Conservation (phyloP, 225 moss, liverwort and hornwort species). For the Takakia lepidozioides region DNA sequence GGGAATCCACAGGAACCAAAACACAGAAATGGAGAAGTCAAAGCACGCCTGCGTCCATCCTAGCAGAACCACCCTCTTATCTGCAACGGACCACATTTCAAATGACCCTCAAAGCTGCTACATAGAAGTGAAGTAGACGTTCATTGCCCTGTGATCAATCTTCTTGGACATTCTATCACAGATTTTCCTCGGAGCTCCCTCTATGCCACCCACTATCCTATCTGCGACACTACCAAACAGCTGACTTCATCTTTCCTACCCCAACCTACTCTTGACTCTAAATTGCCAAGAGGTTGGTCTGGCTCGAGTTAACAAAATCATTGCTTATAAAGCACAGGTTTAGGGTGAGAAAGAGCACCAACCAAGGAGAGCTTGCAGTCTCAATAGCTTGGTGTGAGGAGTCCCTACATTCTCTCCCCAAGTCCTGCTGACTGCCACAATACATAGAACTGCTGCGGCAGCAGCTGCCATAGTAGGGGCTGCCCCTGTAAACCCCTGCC, state of each 20-base stretch:
- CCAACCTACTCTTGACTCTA: no score
- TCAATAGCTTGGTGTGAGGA: slow-evolving; percentile 28
- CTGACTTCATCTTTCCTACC: no score
- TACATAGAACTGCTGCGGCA: slow-evolving; percentile 28
- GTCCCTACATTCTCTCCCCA: slow-evolving; percentile 61
- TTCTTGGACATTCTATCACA: no score
- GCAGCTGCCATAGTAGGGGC: slow-evolving; percentile 50
- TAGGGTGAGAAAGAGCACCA: no score
- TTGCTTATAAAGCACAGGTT: no score
- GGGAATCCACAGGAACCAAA: slow-evolving; percentile 92
- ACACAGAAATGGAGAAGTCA: slow-evolving; percentile 62
- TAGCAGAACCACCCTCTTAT: slow-evolving; percentile 63
- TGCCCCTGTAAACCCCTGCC: slow-evolving; percentile 44
- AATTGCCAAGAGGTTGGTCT: no score
- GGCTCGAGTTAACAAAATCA: no score
- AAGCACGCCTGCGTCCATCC: slow-evolving; percentile 79
- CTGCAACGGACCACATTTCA: slow-evolving; percentile 42
- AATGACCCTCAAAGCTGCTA: neutral
- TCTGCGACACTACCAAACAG: no score
- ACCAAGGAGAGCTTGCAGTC: slow-evolving; percentile 47
- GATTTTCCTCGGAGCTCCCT: no score
- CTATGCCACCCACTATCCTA: no score
- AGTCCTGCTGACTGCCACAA: slow-evolving; percentile 28
- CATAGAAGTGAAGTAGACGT: no score
- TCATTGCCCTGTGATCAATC: no score